Evolutionary conservation across 1,284 basidiomycete genomes (phyloP), one percentile per base, ranked within the genome.

Genomic region (Pascua guehoae): DNA sequence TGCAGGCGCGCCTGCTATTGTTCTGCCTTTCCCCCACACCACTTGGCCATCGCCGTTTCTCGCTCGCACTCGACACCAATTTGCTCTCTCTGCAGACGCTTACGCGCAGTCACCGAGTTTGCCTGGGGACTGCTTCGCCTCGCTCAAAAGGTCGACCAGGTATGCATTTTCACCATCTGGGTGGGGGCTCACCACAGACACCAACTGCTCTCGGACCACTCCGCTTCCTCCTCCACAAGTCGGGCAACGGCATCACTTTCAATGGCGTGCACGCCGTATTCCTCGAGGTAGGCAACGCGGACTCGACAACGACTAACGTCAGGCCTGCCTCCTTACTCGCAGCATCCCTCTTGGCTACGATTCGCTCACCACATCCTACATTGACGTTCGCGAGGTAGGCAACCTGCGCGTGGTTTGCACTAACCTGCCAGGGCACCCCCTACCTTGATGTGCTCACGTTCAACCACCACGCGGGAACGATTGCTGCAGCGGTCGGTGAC

Each of bases 361-460:
- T 14, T 50, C 56, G 1, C 41, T 56, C 12, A 12, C 7, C 8
- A 12, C 16, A 12, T 41, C 59, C 0, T 69, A 66, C 51, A 41
- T 65, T 10, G 58, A 70, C 36, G 61, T 70, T 41, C 52, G 51
- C 41, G 49, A 54, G 37, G 70, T 71, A 64, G 69, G 37, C 49
- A 8, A 15, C 5, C 9, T n/a, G n/a, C n/a, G n/a, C n/a, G n/a
- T n/a, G n/a, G n/a, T n/a, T 2, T 3, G 8, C 2, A 16, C 44
- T 41, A 17, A 41, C 47, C 37, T 32, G 7, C 8, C 53, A 53
- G 49, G 62, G 51, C 37, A 49, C 64, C 56, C 14, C 58, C 53
- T 70, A 74, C 50, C 61, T 71, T 18, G 72, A 76, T 48, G 58
- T 74, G 14, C 51, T 76, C 16, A 69, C 73, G 2, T 76, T 64